Evolutionary conservation across 2,329 filamentous ascomycete species (phyloP).

Genomic region (Periconia sp.): DNA sequence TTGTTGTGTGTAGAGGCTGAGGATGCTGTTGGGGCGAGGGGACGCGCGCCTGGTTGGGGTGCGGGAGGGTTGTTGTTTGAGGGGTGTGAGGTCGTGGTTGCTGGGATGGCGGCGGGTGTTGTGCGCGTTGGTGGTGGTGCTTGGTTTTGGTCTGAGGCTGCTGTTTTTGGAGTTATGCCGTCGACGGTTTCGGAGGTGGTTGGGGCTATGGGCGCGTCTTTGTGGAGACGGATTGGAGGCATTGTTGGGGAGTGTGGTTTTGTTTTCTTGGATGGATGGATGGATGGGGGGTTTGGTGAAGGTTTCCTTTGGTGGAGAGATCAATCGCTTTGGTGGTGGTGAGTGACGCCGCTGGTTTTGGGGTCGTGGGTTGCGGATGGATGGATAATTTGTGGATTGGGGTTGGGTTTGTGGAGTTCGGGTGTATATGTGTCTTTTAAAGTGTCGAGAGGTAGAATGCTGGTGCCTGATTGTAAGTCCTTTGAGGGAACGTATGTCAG

Average conservation of each 20-base stretch:
- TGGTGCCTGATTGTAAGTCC: neutral
- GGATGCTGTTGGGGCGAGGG: constrained; percentile 23
- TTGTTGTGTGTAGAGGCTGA: constrained; percentile 4
- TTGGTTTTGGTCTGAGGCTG: constrained; percentile 17
- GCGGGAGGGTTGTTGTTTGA: constrained; percentile 30
- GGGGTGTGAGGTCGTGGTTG: constrained; percentile 29
- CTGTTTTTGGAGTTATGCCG: constrained; percentile 42
- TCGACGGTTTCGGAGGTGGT: constrained; percentile 33
- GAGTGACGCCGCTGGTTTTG: neutral
- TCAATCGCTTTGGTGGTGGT: neutral
- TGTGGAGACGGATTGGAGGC: constrained; percentile 52
- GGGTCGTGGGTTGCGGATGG: no score
- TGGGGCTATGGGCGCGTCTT: constrained; percentile 49
- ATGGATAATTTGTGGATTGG: neutral
- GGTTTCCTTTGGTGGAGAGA: neutral
- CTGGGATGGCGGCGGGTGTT: constrained; percentile 26
- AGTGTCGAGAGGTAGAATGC: neutral
- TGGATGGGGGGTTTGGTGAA: neutral
- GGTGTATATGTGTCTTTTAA: neutral
- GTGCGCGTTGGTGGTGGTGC: constrained; percentile 40
- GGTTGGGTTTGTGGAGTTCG: neutral
- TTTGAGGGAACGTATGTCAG: neutral
- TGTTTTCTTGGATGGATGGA: neutral
- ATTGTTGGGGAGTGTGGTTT: constrained; percentile 30
- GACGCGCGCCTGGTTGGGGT: constrained; percentile 45